Evolutionary conservation across 495 filamentous ascomycete genomes (phyloP), one percentile per base, ranked within the genome.

Genomic region (Jackrogersella minutella): DNA sequence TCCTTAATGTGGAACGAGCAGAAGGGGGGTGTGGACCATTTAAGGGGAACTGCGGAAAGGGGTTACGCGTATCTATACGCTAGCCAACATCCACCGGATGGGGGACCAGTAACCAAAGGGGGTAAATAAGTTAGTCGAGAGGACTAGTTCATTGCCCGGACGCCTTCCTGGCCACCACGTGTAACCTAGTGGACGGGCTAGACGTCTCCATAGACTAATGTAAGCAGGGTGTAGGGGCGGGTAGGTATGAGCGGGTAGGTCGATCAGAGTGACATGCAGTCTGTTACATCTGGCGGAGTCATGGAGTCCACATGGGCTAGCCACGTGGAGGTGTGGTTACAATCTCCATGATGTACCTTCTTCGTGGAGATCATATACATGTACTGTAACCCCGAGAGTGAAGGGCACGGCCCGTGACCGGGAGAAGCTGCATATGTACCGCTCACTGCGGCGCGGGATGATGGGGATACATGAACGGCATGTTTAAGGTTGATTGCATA

Each of bases 31-130:
- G n/a, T n/a, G n/a, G n/a, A n/a, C n/a, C n/a, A n/a, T n/a, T n/a
- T n/a, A 39, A 26, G 13, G 22, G 43, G 75, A 56, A 68, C 63
- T 34, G 68, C 65, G 39, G 69, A 68, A 30, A 64, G 70, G 53
- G 55, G 63, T 53, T 19, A 1, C 10, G 11, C 1, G 16, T 10
- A 22, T 21, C 40, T 6, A 44, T 44, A 44, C 40, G 19, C 19
- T 44, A 44, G 22, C 44, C 3, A 49, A 30, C 24, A 49, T n/a
- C 13, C 22, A 14, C 13, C 11, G 11, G 14, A 4, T 33, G 10
- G 46, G n/a, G 21, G 22, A 9, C 14, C 16, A 10, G 16, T 8
- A 17, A 33, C 28, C 46, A 3, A n/a, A 50, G 24, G 24, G 11
- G 43, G 43, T 46, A 46, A 46, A 21, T n/a, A 46, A 1, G 21